These are phyloP conservation scores for Apiospora aurea DNA, from an alignment of 2,329 filamentous ascomycete species.

Conservation along the genomic window DNA sequence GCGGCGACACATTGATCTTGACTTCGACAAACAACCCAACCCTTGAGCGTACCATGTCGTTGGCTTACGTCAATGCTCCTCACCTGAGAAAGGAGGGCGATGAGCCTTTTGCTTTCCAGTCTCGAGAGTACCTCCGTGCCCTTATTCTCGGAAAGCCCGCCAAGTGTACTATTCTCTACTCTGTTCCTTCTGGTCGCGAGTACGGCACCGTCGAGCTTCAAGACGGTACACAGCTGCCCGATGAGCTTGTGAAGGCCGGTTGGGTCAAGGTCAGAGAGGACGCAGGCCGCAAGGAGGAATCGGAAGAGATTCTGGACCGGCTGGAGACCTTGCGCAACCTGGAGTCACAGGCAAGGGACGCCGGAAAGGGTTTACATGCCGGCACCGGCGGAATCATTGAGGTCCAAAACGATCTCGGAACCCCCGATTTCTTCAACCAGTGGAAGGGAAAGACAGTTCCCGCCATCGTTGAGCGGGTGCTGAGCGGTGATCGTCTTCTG, in stretches of 20 bases:
- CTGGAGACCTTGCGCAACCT: slow-evolving; percentile 80
- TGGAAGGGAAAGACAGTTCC: slow-evolving; percentile 88
- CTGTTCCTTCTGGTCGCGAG: slow-evolving; percentile 85
- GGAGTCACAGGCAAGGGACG: slow-evolving; percentile 79
- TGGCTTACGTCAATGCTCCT: slow-evolving; percentile 92
- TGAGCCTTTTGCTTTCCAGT: slow-evolving; percentile 92
- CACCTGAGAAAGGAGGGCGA: slow-evolving; percentile 88
- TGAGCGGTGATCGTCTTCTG: slow-evolving; percentile 90
- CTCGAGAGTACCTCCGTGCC: slow-evolving; percentile 88
- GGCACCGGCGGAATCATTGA: slow-evolving; percentile 72
- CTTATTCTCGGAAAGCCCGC: slow-evolving; percentile 86
- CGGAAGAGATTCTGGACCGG: slow-evolving; percentile 73
- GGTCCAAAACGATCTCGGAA: slow-evolving; percentile 80
- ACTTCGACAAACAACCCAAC: slow-evolving; percentile 81
- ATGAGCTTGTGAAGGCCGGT: slow-evolving; percentile 84
- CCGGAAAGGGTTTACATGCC: slow-evolving; percentile 83
- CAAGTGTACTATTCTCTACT: slow-evolving; percentile 86
- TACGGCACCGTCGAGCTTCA: slow-evolving; percentile 83
- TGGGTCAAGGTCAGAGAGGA: slow-evolving; percentile 96
- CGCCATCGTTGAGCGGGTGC: slow-evolving; percentile 86
- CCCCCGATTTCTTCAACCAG: slow-evolving; percentile 79
- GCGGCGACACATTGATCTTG: slow-evolving; percentile 90
- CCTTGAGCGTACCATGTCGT: slow-evolving; percentile 84
- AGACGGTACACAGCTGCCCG: slow-evolving; percentile 79
- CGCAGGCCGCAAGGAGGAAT: slow-evolving; percentile 88